Evolutionary conservation across 305 asterid genomes (phyloP).

Genomic region (Fraxinus sp.): DNA sequence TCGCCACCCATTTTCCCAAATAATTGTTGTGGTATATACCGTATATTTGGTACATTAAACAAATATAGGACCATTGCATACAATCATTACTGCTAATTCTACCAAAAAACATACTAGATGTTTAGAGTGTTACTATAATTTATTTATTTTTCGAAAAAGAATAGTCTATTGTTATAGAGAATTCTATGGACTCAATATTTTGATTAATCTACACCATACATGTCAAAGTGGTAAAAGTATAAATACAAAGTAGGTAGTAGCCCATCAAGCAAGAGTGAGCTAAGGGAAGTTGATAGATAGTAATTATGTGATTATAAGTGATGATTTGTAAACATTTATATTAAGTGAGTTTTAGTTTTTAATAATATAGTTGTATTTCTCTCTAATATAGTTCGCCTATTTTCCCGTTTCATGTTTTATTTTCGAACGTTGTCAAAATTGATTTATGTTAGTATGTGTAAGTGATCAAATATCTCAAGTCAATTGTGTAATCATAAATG

Average conservation of each 20-base stretch:
- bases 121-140: no score
- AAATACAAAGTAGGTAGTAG: not conserved
- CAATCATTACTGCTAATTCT: not conserved
- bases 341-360: no score
- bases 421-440: not conserved
- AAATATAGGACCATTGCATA: not conserved
- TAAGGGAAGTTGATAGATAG: no score
- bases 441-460: not conserved
- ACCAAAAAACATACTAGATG: not conserved
- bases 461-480: not conserved
- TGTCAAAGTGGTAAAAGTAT: not conserved
- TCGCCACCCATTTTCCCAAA: not conserved
- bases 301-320: not conserved
- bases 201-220: not conserved
- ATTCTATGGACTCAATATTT: not conserved
- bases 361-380: not conserved
- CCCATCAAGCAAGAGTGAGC: no score
- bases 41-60: not conserved
- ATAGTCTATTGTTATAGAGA: not conserved
- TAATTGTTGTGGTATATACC: not conserved
- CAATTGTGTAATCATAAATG: not conserved
- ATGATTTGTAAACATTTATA: no score
- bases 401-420: not conserved
- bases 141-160: not conserved
- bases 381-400: not conserved